A percentile compares a stretch with the other conserved stretches of the same genome.
These are phyloP conservation scores for Malus hybrid DNA, from an alignment of 331 rosid genomes.

Conservation along the genomic window DNA sequence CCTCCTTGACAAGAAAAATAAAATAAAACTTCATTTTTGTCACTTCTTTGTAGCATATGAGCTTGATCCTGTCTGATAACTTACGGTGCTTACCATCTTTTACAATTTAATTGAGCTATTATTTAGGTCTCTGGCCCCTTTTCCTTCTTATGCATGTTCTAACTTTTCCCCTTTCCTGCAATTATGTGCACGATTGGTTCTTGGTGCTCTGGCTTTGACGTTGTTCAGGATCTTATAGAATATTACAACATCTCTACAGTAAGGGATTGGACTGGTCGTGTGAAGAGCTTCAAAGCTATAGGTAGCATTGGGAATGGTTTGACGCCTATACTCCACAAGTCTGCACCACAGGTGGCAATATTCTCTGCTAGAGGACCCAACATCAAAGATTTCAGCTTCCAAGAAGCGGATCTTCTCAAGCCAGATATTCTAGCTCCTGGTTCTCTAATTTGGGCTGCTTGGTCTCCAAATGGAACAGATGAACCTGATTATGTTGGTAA, in stretches of 20 bases:
- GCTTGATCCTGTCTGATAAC: constrained; percentile 4
- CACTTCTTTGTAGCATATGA: not conserved
- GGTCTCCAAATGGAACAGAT: constrained; percentile 99
- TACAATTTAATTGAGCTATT: not conserved
- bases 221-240: constrained; percentile 73
- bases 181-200: constrained; percentile 11
- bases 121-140: not conserved
- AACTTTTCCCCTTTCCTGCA: not conserved
- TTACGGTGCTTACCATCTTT: not conserved
- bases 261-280: constrained; percentile 98
- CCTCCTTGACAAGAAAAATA: too few relatives aligned
- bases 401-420: constrained; percentile 97
- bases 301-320: constrained; percentile 92
- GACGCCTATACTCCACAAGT: constrained; percentile 82
- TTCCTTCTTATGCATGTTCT: not conserved
- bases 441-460: constrained; percentile 97
- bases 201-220: constrained; percentile 15
- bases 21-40: not conserved
- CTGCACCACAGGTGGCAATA: constrained; percentile 95
- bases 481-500: constrained; percentile 88
- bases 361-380: constrained; percentile 97
- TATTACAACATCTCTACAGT: constrained; percentile 81
- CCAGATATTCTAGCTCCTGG: constrained; percentile 99
- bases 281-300: constrained; percentile 67
- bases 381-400: constrained; percentile 81